Percentiles rank a stretch among this genome's conserved stretches.
Conservation (phyloP, 208 protist genomes). For the Acanthamoeba culbertsoni region DNA sequence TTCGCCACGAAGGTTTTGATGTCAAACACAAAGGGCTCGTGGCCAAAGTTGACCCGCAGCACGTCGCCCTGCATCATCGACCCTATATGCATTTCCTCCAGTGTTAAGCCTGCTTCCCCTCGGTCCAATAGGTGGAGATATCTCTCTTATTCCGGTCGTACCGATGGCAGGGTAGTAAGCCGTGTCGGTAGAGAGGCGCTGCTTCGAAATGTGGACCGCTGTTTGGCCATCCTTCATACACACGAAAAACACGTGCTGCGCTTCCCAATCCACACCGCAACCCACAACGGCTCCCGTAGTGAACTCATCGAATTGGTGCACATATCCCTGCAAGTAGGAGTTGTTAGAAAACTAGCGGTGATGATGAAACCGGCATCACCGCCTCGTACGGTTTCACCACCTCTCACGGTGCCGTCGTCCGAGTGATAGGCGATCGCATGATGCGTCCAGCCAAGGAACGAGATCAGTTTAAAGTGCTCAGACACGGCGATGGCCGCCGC, state of each 20-base stretch:
- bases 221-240: background rate
- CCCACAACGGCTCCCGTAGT: background rate
- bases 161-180: background rate
- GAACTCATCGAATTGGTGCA: background rate
- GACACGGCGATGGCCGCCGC: background rate
- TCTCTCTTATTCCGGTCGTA: background rate
- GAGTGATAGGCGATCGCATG: background rate
- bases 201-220: background rate
- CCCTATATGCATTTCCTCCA: background rate
- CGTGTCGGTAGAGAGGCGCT: background rate
- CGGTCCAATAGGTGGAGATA: too few species aligned
- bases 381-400: background rate
- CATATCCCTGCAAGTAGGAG: background rate
- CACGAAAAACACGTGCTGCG: background rate
- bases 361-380: background rate
- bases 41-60: background rate
- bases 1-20: background rate
- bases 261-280: background rate
- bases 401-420: background rate
- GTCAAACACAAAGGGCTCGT: conserved; percentile 14
- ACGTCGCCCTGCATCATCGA: background rate
- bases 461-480: background rate
- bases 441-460: background rate
- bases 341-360: background rate
- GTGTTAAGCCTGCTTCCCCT: too few species aligned